Base-by-base conservation (phyloP, 2,329 filamentous ascomycete genomes). In the Fragosphaeria purpurea region DNA sequence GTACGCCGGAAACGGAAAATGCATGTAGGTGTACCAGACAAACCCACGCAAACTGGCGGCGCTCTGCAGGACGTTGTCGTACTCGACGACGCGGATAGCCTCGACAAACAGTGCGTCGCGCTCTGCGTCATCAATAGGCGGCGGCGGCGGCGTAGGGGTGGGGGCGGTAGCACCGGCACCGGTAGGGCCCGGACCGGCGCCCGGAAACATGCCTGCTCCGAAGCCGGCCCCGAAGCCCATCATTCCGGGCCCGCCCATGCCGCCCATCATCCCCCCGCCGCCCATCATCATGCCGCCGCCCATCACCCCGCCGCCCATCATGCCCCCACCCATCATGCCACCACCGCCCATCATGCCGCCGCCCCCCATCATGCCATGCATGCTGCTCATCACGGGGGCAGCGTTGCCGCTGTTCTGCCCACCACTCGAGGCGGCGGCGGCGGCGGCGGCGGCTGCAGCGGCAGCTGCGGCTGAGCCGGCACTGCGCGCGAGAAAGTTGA, bases 1-100 rank as follows among this genome's bases (percentile, higher is more conserved):
- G 62, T 81, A 82, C 1, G 76, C 78, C 2, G 77, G 77, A 54
- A 82, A 73, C 7, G 79, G 79, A 50, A 81, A 79, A 60, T 81
- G 71, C 58, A 80, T 73, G 56, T 73, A 69, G 0, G 75, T 77
- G 58, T 77, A 82, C 79, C 79, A 82, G 47, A 67, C 68, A 56
- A 77, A 82, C 2, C 74, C 70, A 12, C 70, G 70, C 4, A 82
- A 63, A 46, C 64, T 70, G 12, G 76, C 70, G 6, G 72, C 70
- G 1, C 68, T 68, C 54, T 79, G 74, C 30, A 81, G 71, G 38
- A 75, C 58, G 53, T 76, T 79, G 61, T 82, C 78, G 53, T 76
- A 77, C 61, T 81, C 78, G 32, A 82, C 66, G 71, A 79, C 78
- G 54, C 72, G 68, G 41, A 77, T 75, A 10, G 77, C 75, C 53